A percentile compares a stretch with the other conserved stretches of the same genome.
These are phyloP conservation scores for Metschnikowia cerradonensis DNA, from an alignment of 805 yeast species.

Conservation along the genomic window DNA sequence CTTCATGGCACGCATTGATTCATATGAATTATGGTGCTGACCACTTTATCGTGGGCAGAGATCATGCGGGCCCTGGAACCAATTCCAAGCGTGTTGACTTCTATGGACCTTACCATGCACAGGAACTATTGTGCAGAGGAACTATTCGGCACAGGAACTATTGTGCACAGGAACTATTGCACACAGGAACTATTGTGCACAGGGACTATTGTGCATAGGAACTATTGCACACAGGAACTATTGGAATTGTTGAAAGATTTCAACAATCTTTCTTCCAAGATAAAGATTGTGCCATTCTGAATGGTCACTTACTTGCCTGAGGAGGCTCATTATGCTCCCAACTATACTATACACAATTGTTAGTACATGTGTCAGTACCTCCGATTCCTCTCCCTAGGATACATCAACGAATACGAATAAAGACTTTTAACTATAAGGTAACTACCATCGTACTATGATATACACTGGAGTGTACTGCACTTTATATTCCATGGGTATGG, in stretches of 20 bases:
- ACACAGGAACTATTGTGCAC: conserved; percentile 24
- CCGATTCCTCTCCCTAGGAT: too few relatives aligned
- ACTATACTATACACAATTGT: conserved; percentile 66
- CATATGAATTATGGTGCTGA: conserved; percentile 96
- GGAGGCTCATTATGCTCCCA: conserved; percentile 92
- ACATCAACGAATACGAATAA: too few relatives aligned
- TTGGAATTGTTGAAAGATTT: conserved; percentile 60
- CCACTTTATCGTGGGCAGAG: conserved; percentile 96
- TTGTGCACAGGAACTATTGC: too few relatives aligned
- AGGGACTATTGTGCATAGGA: conserved; percentile 55
- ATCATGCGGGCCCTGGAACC: conserved; percentile 95
- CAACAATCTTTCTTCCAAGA: conserved; percentile 59
- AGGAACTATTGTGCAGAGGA: too few relatives aligned
- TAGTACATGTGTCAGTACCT: too few relatives aligned
- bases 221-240: conserved; percentile 51
- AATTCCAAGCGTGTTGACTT: conserved; percentile 87
- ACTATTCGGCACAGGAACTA: too few relatives aligned
- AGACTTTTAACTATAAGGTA: too few relatives aligned
- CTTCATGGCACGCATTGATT: conserved; percentile 96
- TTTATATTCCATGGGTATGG: too few relatives aligned
- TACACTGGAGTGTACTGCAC: too few relatives aligned
- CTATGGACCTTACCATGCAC: conserved; percentile 94
- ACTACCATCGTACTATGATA: too few relatives aligned
- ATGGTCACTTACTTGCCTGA: conserved; percentile 96
- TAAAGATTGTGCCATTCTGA: conserved; percentile 92